Evolutionary conservation across 768 basidiomycete species (phyloP).

Genomic region (Lentinula sp.): DNA sequence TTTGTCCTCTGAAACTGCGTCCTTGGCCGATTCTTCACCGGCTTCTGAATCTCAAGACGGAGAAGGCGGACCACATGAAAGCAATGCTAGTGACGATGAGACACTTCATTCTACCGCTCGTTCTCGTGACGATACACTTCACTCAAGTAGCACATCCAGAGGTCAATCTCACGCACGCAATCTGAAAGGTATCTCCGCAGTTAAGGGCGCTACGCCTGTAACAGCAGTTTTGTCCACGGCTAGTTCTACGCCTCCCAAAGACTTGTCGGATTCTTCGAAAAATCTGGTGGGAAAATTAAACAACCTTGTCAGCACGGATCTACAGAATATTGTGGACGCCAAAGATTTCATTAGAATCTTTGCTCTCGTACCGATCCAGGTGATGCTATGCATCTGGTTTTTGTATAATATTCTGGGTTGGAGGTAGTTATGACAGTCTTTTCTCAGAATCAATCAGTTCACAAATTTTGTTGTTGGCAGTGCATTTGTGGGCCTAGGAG

Average conservation of each 20-base stretch:
- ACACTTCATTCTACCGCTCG: neutral
- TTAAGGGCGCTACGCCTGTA: neutral
- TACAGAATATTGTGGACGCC: constrained; percentile 28
- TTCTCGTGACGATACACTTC: neutral
- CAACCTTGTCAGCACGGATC: constrained; percentile 44
- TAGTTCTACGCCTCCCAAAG: neutral
- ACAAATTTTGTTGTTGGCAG: constrained; percentile 11
- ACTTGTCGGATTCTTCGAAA: constrained; percentile 6
- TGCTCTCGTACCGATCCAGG: neutral
- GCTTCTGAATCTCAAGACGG: neutral
- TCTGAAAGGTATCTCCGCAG: neutral
- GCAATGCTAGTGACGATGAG: neutral
- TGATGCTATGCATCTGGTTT: neutral
- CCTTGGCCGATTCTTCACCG: neutral
- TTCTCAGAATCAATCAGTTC: neutral
- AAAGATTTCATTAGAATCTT: constrained; percentile 1
- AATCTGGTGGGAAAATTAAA: constrained; percentile 48
- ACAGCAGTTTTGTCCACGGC: neutral
- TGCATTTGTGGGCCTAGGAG: constrained; percentile 34
- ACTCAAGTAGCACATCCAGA: neutral
- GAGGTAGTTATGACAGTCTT: neutral
- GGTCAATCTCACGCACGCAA: constrained; percentile 1
- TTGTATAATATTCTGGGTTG: constrained; percentile 4
- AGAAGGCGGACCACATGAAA: neutral
- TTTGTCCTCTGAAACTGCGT: neutral